Evolutionary conservation across 1,284 basidiomycete genomes (phyloP), one percentile per base, ranked within the genome.

Genomic region (Sanghuangporus baumii): DNA sequence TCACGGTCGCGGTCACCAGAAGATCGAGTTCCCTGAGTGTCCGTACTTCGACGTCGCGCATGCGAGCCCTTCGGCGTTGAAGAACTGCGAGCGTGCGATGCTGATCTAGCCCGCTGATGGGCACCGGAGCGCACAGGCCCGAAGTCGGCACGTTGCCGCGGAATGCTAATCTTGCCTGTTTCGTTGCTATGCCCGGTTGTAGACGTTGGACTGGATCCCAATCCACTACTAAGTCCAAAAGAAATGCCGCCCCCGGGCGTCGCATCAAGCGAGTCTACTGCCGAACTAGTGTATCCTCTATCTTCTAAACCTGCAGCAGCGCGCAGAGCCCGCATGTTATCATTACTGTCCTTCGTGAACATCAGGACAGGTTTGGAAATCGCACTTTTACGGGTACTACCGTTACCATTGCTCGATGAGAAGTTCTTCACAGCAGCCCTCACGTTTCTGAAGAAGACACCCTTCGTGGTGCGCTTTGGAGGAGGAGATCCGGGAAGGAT

Each of bases 121-220:
- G 11, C 16, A 51, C 38, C 40, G 5, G 41, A 14, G 14, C 57
- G 57, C 26, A 54, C 50, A 9, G 62, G 59, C 6, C 59, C 55
- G 41, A 61, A 57, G 34, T 61, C 63, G 18, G 54, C 50, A 23
- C 59, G 51, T 37, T 61, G 47, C 9, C 26, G 36, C 12, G 63
- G 63, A 26, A 57, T 47, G 41, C 59, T 57, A 8, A 38, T 26
- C 34, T 54, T 63, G 16, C 58, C 58, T 23, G 57, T 63, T 34
- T 59, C 61, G 26, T 59, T 60, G 20, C 57, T 63, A 40, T 59
- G 61, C 16, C 62, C 62, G 14, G 57, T 57, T n/a, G 50, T 59
- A 16, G 57, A 59, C 2, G 62, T 55, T 11, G 62, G 62, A 37
- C 62, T 63, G 6, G 60, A 62, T 16, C 60, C 41, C 14, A 62